These are phyloP conservation scores for Silene latifolia DNA, from an alignment of 148 eudicot genomes.

Conservation along the genomic window DNA sequence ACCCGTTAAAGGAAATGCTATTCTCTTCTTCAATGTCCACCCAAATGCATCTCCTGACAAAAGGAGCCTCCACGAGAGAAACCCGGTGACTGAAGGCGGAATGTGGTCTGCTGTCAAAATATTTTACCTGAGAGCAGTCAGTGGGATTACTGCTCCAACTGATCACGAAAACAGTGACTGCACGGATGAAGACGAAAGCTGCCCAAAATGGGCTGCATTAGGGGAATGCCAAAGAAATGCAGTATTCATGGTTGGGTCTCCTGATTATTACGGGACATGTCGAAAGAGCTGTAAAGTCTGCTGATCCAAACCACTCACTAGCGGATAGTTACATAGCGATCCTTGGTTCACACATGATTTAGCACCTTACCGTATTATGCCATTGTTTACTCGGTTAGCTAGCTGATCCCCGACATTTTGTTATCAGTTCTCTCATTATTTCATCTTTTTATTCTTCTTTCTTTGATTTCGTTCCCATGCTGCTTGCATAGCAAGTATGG, in stretches of 20 bases:
- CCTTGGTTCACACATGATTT: no score
- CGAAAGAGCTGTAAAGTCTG: constrained; percentile 89
- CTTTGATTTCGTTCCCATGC: no score
- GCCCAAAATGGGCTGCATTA: constrained; percentile 75
- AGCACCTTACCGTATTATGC: neutral
- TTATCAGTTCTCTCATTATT: no score
- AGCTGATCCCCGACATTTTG: neutral
- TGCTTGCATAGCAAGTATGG: no score
- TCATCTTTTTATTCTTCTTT: no score
- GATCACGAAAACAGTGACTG: constrained; percentile 44
- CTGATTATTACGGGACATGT: constrained; percentile 92
- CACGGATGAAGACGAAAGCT: constrained; percentile 80
- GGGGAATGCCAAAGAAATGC: constrained; percentile 86
- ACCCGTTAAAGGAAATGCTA: constrained; percentile 78
- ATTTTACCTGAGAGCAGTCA: constrained; percentile 42
- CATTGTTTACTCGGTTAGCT: neutral
- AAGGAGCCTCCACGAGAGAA: constrained; percentile 59
- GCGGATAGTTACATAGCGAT: no score
- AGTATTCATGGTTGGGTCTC: constrained; percentile 86
- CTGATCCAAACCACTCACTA: constrained; percentile 21
- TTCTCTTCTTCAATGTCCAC: constrained; percentile 70
- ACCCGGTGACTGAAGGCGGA: constrained; percentile 65
- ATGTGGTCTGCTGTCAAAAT: constrained; percentile 77
- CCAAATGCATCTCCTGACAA: constrained; percentile 65
- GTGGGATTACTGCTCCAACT: constrained; percentile 2